A percentile compares a stretch with the other conserved stretches of the same genome.
These are phyloP conservation scores for Erythrophleum fordii DNA, from an alignment of 306 rosid genomes.

Conservation along the genomic window DNA sequence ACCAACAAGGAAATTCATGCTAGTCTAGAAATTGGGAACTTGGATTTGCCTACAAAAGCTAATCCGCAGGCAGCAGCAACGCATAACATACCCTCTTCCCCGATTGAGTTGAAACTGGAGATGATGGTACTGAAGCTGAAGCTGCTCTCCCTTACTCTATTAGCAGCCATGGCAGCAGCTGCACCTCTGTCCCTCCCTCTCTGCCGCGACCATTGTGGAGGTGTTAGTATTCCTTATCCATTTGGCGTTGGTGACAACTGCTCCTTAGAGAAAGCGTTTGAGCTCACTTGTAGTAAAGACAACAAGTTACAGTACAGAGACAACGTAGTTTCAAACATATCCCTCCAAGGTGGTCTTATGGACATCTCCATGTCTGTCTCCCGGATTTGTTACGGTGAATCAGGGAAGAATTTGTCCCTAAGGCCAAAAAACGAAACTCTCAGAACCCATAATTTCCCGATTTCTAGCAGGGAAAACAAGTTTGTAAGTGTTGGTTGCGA, in stretches of 20 bases:
- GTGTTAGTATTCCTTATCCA: conserved; percentile 49
- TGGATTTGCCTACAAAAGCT: too few relatives aligned
- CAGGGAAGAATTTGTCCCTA: not conserved
- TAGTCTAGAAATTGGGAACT: too few relatives aligned
- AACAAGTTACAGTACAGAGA: not conserved
- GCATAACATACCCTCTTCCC: too few relatives aligned
- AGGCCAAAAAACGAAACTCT: not conserved
- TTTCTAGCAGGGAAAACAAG: conserved; percentile 28
- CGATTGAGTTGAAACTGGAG: too few relatives aligned
- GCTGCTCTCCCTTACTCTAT: not conserved
- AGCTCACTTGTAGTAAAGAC: not conserved
- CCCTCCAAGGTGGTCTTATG: conserved; percentile 31
- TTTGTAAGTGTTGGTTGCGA: conserved; percentile 29
- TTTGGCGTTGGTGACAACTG: conserved; percentile 37
- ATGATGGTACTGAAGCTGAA: too few relatives aligned
- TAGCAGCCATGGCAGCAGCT: not conserved
- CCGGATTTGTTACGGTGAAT: not conserved
- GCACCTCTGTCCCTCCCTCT: not conserved
- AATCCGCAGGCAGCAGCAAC: too few relatives aligned
- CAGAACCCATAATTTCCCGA: not conserved
- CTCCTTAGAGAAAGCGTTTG: not conserved
- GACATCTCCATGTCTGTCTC: not conserved
- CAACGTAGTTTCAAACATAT: conserved; percentile 12
- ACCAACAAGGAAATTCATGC: too few relatives aligned
- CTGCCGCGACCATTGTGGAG: conserved; percentile 37